A percentile compares a stretch with the other conserved stretches of the same genome.
phyloP scores from a whole-genome alignment of 169 alveolate genomes.

The Perkinsus chesapeaki region DNA sequence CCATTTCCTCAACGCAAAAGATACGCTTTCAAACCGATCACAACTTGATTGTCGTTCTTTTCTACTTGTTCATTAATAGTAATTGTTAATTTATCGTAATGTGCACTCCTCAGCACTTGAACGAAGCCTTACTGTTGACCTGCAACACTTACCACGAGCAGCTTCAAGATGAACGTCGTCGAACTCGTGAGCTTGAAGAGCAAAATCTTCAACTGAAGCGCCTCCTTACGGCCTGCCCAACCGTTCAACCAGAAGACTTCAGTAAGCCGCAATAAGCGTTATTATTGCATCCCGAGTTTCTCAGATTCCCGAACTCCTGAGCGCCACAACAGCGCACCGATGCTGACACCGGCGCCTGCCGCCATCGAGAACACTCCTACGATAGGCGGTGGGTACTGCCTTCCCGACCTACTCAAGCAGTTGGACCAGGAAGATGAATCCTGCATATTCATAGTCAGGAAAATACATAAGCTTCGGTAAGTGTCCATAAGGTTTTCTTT shows the following conservation, averaged over 20 bases:
- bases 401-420: not conserved
- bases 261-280: not conserved
- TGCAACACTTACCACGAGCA: not conserved
- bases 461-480: not conserved
- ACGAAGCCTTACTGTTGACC: not conserved
- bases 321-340: not conserved
- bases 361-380: not conserved
- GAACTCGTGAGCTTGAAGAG: not conserved
- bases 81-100: too few relatives aligned
- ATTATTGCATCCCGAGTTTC: not conserved
- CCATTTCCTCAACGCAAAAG: not conserved
- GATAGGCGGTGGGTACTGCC: not conserved
- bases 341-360: not conserved
- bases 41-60: too few relatives aligned
- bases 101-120: not conserved
- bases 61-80: too few relatives aligned
- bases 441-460: not conserved
- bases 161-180: not conserved
- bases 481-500: not conserved
- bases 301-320: not conserved
- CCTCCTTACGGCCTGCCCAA: not conserved
- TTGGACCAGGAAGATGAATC: not conserved
- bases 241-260: not conserved
- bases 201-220: not conserved
- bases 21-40: too few relatives aligned